Evolutionary conservation across 129 eudicot species (phyloP), one percentile per base, ranked within the genome.

Genomic region (Dittrichia graveolens): DNA sequence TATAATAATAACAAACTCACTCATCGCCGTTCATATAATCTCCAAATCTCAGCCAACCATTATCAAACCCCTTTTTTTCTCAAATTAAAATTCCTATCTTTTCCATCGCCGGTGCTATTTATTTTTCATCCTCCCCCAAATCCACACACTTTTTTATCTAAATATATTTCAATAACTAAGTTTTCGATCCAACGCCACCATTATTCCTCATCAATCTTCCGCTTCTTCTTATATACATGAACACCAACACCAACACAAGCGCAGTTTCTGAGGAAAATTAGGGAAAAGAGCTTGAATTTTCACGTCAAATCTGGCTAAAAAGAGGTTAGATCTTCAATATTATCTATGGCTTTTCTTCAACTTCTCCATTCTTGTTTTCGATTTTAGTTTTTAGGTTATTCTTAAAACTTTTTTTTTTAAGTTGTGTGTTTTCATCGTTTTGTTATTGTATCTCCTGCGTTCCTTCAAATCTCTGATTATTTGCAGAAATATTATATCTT

Each of bases 251-350:
- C n/a, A n/a, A n/a, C n/a, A n/a, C n/a, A 9, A 6, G 35, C 16
- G 57, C 65, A 18, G 16, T 59, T 76, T 76, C 49, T 31, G 18
- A 64, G 52, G 73, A n/a, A 14, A 19, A 40, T n/a, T n/a, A n/a
- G n/a, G n/a, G 2, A 5, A n/a, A n/a, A n/a, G n/a, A 79, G 35
- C 35, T 38, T 76, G 18, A 14, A 38, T 34, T 41, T 37, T 75
- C 53, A 18, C 67, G 31, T 50, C 69, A 82, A 85, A 88, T 82
- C 95, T 83, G 95, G 95, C 88, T 85, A 15, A 58, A 38, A 72
- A 82, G 83, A 85, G 90, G 95, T 88, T 68, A 13, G 79, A 78
- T 76, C 76, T 65, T 71, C 8, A 45, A 50, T 31, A 8, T 11
- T 1, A 2, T 37, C 11, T 70, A 46, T 66, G 2, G 3, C 0